These are phyloP conservation scores for Termitomyces sp. DNA, from an alignment of 1,284 basidiomycete genomes.

Conservation along the genomic window DNA sequence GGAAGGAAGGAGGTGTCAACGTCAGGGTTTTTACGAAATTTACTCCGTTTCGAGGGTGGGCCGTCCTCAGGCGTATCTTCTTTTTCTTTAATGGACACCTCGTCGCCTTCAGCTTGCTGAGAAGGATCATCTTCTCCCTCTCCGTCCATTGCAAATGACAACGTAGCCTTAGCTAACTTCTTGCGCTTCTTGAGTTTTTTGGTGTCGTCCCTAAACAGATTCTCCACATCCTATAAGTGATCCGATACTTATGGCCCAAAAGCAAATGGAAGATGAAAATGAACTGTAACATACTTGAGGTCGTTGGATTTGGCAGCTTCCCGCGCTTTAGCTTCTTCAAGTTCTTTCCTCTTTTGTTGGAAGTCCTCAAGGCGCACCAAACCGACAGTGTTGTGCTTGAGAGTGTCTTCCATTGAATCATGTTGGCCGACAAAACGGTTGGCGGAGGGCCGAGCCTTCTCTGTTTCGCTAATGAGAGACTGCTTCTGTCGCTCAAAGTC, in stretches of 20 bases:
- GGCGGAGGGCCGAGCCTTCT: conserved; percentile 76
- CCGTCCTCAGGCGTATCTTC: conserved; percentile 33
- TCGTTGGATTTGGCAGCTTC: conserved; percentile 82
- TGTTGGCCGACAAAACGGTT: conserved; percentile 92
- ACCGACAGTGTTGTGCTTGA: conserved; percentile 93
- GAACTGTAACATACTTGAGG: conserved; percentile 68
- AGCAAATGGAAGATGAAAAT: conserved; percentile 15
- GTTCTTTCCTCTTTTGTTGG: conserved; percentile 78
- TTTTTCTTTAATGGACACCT: conserved; percentile 29
- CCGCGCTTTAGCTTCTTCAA: conserved; percentile 90
- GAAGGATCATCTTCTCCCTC: conserved; percentile 42
- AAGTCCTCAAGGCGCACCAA: conserved; percentile 93
- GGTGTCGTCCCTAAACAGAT: conserved; percentile 78
- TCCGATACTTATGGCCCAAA: conserved; percentile 24
- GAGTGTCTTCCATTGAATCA: conserved; percentile 90
- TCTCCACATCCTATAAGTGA: conserved; percentile 74
- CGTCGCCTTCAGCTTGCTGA: conserved; percentile 23
- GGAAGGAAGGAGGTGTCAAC: conserved; percentile 99
- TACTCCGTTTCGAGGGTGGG: conserved; percentile 61
- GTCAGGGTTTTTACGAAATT: conserved; percentile 89
- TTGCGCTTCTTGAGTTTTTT: conserved; percentile 91
- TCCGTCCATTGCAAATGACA: conserved; percentile 89
- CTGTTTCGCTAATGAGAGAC: conserved; percentile 75
- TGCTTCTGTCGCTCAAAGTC: conserved; percentile 89
- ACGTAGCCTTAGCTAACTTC: conserved; percentile 73